These are phyloP conservation scores for Amanita rimosa DNA, from an alignment of 768 basidiomycete species.

Conservation along the genomic window DNA sequence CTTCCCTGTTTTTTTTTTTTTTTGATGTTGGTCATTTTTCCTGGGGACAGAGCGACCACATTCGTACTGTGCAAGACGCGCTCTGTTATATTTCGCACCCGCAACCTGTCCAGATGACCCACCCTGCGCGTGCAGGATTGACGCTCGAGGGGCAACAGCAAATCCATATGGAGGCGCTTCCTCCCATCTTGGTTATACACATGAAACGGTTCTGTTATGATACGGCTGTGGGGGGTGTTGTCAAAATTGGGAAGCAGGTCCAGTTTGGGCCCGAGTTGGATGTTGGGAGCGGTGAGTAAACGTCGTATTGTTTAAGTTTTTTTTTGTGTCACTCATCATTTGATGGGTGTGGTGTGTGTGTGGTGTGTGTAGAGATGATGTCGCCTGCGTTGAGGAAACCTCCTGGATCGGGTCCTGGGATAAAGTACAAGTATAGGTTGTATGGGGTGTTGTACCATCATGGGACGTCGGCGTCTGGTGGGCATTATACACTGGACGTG, in stretches of 20 bases:
- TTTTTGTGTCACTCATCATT: not conserved
- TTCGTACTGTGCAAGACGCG: conserved; percentile 76
- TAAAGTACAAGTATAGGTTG: conserved; percentile 52
- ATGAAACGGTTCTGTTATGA: conserved; percentile 91
- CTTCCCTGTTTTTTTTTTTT: no score
- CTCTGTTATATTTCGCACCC: conserved; percentile 68
- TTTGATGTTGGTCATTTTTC: no score
- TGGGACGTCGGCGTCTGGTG: conserved; percentile 80
- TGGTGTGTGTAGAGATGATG: conserved; percentile 64
- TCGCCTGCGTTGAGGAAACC: conserved; percentile 32
- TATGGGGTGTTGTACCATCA: conserved; percentile 94
- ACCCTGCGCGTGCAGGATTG: conserved; percentile 40
- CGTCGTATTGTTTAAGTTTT: not conserved
- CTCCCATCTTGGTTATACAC: conserved; percentile 78
- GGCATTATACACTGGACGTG: conserved; percentile 92
- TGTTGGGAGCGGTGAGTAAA: conserved; percentile 56
- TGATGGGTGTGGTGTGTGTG: not conserved
- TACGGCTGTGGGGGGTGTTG: conserved; percentile 57
- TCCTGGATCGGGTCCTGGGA: conserved; percentile 16
- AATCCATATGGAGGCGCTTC: conserved; percentile 67
- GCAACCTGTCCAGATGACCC: conserved; percentile 67
- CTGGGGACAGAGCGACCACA: conserved; percentile 33
- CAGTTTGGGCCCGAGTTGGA: conserved; percentile 69
- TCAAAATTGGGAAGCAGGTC: conserved; percentile 80
- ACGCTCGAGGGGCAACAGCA: conserved; percentile 58